These are phyloP conservation scores for Yamadazyma trypodendri DNA, from an alignment of 1,139 yeast species.

Conservation along the genomic window DNA sequence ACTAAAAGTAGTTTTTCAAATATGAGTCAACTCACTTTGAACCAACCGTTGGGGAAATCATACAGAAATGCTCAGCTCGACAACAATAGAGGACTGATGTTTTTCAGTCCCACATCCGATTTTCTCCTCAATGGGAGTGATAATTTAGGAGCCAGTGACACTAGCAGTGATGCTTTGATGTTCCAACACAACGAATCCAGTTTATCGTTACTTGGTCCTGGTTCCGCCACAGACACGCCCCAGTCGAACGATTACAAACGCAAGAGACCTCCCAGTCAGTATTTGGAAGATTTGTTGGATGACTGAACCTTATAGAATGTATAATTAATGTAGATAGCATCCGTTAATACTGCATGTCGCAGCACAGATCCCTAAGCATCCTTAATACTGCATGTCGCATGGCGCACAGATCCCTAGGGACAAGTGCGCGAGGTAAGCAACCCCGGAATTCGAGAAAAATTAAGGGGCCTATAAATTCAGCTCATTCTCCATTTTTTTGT, in stretches of 20 bases:
- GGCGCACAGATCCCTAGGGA: no score
- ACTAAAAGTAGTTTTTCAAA: slow-evolving; percentile 12
- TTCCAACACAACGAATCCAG: slow-evolving; percentile 5
- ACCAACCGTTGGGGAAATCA: slow-evolving; percentile 21
- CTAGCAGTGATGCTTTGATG: not conserved
- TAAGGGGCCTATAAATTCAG: slow-evolving; percentile 7
- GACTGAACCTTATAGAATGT: slow-evolving; percentile 1
- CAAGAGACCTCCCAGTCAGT: slow-evolving; percentile 32
- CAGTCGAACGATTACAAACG: slow-evolving; percentile 3
- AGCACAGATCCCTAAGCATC: no score
- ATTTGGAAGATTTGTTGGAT: slow-evolving; percentile 27
- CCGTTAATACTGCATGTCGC: no score
- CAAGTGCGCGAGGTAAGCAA: no score
- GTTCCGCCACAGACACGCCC: not conserved
- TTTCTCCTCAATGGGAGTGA: slow-evolving; percentile 4
- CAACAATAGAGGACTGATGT: slow-evolving; percentile 32
- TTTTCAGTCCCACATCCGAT: slow-evolving; percentile 30
- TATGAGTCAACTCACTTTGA: slow-evolving; percentile 15
- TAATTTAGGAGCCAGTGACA: not conserved
- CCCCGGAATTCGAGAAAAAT: slow-evolving; percentile 3
- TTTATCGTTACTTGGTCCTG: slow-evolving; percentile 8
- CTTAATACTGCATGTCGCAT: no score
- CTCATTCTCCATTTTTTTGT: not conserved
- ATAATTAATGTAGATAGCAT: not conserved
- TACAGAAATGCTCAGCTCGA: slow-evolving; percentile 21